Evolutionary conservation across 129 eudicot species (phyloP).

Genomic region (Sambucus nigra): DNA sequence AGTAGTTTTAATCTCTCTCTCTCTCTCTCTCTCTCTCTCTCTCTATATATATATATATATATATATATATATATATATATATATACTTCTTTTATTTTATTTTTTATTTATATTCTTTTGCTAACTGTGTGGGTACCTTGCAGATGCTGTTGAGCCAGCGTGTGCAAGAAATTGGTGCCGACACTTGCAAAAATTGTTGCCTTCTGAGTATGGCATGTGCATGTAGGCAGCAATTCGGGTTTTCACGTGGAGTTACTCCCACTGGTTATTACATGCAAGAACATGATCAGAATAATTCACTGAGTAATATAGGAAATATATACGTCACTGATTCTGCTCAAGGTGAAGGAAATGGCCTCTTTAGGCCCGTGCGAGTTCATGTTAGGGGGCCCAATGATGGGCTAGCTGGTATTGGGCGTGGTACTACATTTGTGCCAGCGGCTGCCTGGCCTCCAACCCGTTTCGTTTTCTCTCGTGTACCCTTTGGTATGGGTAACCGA

Average conservation of each 20-base stretch:
- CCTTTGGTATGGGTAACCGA: slow-evolving; percentile 74
- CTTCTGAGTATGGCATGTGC: slow-evolving; percentile 70
- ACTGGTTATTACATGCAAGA: slow-evolving; percentile 76
- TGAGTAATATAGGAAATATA: slow-evolving; percentile 54
- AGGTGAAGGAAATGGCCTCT: slow-evolving; percentile 69
- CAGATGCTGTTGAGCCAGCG: slow-evolving; percentile 93
- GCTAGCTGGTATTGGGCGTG: slow-evolving; percentile 95
- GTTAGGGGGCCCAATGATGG: slow-evolving; percentile 89
- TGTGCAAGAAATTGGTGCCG: slow-evolving; percentile 91
- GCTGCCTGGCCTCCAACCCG: slow-evolving; percentile 92
- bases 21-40: not conserved
- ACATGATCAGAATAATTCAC: slow-evolving; percentile 47
- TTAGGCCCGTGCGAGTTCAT: slow-evolving; percentile 87
- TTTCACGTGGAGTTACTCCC: slow-evolving; percentile 45
- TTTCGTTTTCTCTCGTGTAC: slow-evolving; percentile 91
- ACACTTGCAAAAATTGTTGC: slow-evolving; percentile 87
- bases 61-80: not conserved
- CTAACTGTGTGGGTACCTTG: slow-evolving; percentile 11
- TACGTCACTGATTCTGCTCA: slow-evolving; percentile 63
- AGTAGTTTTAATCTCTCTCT: not conserved
- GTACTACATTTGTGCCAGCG: slow-evolving; percentile 61
- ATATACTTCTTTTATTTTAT: not conserved
- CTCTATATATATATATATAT: not conserved
- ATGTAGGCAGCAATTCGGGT: slow-evolving; percentile 76
- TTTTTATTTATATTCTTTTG: not conserved